phyloP scores from a whole-genome alignment of 2,329 filamentous ascomycete genomes.

The Spiromastix sp. region DNA sequence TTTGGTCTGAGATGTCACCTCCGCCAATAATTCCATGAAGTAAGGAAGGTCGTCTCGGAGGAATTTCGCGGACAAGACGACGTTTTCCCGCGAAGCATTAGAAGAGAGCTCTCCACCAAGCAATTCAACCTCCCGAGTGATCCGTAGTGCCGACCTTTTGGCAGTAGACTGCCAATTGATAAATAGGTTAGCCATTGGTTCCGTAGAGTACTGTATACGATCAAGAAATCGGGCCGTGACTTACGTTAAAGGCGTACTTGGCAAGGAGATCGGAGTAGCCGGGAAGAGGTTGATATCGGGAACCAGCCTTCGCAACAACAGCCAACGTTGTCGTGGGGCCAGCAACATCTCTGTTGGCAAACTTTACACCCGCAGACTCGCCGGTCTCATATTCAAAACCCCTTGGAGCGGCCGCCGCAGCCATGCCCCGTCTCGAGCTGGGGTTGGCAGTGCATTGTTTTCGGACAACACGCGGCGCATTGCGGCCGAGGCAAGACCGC shows the following conservation, averaged over 20 bases:
- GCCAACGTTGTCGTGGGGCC: slow-evolving; percentile 86
- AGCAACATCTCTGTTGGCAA: slow-evolving; percentile 79
- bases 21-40: slow-evolving; percentile 89
- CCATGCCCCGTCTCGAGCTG: slow-evolving; percentile 50
- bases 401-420: slow-evolving; percentile 55
- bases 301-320: slow-evolving; percentile 87
- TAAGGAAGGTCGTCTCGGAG: slow-evolving; percentile 92
- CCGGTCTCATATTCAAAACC: slow-evolving; percentile 81
- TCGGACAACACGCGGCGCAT: slow-evolving; percentile 52
- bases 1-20: slow-evolving; percentile 81
- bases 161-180: slow-evolving; percentile 58
- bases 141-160: slow-evolving; percentile 80
- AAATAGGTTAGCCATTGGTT: slow-evolving; percentile 7
- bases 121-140: slow-evolving; percentile 89
- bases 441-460: slow-evolving; percentile 48
- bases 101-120: slow-evolving; percentile 81
- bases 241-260: slow-evolving; percentile 95
- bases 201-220: not conserved
- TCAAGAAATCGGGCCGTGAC: slow-evolving; percentile 11
- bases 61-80: slow-evolving; percentile 90
- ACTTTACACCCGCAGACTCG: slow-evolving; percentile 80
- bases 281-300: slow-evolving; percentile 80
- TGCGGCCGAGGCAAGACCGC: slow-evolving; percentile 54
- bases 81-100: slow-evolving; percentile 84
- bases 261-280: slow-evolving; percentile 83